A percentile compares a stretch with the other conserved stretches of the same genome.
phyloP scores from a whole-genome alignment of 345 rosid genomes.

The Euphorbia lathyris region DNA sequence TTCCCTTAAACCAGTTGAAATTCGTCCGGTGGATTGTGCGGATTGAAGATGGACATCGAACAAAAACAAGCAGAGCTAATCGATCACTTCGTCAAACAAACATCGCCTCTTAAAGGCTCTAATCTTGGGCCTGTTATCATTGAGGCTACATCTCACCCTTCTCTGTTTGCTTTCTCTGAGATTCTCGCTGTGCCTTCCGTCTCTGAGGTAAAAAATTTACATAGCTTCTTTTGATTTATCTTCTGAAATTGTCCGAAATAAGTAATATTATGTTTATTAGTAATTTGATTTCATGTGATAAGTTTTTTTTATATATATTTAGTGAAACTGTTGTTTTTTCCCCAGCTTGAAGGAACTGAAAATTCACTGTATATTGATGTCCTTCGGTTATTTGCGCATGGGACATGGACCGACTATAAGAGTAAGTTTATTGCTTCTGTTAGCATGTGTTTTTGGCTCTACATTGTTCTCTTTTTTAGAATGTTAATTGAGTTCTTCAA shows the following conservation, averaged over 20 bases:
- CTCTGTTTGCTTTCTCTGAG: slow-evolving; percentile 93
- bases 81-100: slow-evolving; percentile 59
- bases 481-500: background rate
- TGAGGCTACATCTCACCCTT: slow-evolving; percentile 85
- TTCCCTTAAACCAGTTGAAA: background rate
- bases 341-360: slow-evolving; percentile 88
- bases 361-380: slow-evolving; percentile 50
- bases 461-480: background rate
- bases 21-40: background rate
- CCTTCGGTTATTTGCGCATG: slow-evolving; percentile 82
- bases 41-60: slow-evolving; percentile 69
- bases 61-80: slow-evolving; percentile 72
- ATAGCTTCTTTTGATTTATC: background rate
- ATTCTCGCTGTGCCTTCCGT: slow-evolving; percentile 65
- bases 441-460: background rate
- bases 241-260: background rate
- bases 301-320: background rate
- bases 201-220: slow-evolving; percentile 40
- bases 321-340: background rate
- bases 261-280: background rate
- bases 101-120: slow-evolving; percentile 50
- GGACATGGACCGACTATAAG: slow-evolving; percentile 94
- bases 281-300: background rate
- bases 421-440: slow-evolving; percentile 33
- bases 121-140: slow-evolving; percentile 49